A percentile compares a stretch with the other conserved stretches of the same genome.
phyloP scores from a whole-genome alignment of 208 protist species.

The Trypanosoma melophagium region DNA sequence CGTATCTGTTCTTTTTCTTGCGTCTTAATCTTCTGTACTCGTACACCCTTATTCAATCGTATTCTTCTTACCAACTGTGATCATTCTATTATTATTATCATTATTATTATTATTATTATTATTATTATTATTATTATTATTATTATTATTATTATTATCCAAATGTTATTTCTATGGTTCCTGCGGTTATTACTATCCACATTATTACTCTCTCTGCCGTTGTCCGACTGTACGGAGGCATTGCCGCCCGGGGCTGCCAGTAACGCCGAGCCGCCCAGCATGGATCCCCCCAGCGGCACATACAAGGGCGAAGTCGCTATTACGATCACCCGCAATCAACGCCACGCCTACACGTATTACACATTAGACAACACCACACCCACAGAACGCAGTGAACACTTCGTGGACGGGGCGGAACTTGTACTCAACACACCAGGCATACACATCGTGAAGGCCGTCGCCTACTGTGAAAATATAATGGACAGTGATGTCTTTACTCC shows the following conservation, averaged over 20 bases:
- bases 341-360: conserved; percentile 1
- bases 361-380: conserved; percentile 4
- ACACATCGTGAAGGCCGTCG: conserved; percentile 11
- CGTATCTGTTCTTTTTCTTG: too few relatives aligned
- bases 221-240: too few relatives aligned
- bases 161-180: too few relatives aligned
- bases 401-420: conserved; percentile 6
- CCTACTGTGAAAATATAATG: background rate
- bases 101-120: too few relatives aligned
- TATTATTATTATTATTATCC: too few relatives aligned
- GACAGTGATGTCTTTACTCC: background rate
- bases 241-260: background rate
- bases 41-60: too few relatives aligned
- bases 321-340: background rate
- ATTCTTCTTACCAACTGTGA: too few relatives aligned
- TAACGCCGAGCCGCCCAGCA: background rate
- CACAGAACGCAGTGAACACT: background rate
- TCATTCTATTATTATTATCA: too few relatives aligned
- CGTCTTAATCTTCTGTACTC: too few relatives aligned
- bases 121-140: too few relatives aligned
- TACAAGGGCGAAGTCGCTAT: conserved; percentile 13
- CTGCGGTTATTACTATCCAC: too few relatives aligned
- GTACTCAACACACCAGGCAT: conserved; percentile 5
- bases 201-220: too few relatives aligned
- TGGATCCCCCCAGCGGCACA: background rate